Base-by-base conservation (phyloP, 176 grass and related monocot species). In the Oryza australiensis region DNA sequence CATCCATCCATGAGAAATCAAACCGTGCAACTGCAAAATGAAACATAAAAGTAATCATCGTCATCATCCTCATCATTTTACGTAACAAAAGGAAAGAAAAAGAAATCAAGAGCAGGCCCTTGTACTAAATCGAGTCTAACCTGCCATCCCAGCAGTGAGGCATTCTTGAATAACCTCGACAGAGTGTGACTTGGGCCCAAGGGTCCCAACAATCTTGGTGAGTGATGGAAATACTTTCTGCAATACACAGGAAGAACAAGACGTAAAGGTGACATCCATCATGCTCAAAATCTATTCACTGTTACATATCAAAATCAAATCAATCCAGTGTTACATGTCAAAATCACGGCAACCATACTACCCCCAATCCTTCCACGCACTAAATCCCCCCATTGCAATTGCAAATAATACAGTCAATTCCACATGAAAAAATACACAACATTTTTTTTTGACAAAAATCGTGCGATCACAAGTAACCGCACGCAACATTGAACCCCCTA, bases 121-220 rank as follows among this genome's bases (percentile, higher is more conserved):
- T 29, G 27, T 18, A 32, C 11, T 16, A 4, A 82, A 32, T 6
- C 0, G 2, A 9, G 15, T n/a, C 80, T 51, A 86, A 98, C 96
- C 96, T 98, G 96, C 90, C 96, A 98, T 95, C 73, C 96, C 96
- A 33, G 96, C 93, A 13, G 66, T 83, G 48, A 98, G 90, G 77
- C 96, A 98, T 95, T 89, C 75, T 86, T 98, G 55, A 75, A 98
- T 92, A 73, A 87, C 87, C 46, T 95, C 77, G 3, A 98, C 90
- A 0, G 96, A 88, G 12, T 78, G 96, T 26, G 96, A 98, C 6
- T 90, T 91, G 76, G 93, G 84, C 59, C 96, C 93, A 5, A 98
- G 96, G 22, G 96, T 98, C 22, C 88, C 93, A 42, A 98, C 96
- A 83, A 98, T 93, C 83, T 95, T 98, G 26, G 96, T 98, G 67